Base-by-base conservation (phyloP, 164 flowering plant species). In the Protea cynaroides region DNA sequence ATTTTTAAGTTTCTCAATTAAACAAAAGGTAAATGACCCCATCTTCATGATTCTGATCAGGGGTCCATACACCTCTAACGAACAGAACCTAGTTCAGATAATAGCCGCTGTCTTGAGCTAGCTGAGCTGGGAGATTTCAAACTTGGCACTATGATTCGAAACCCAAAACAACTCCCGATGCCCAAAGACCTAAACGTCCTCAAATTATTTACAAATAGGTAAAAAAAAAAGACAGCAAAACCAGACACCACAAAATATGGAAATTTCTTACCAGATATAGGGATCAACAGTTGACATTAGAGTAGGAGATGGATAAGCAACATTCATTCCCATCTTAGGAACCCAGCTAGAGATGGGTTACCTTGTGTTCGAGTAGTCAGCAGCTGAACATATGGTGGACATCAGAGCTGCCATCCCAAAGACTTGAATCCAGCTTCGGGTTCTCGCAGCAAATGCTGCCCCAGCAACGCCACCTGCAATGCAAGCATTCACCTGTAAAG, bases 381-480 rank as follows among this genome's bases (percentile, higher is more conserved):
- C 80, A 13, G 80, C 86, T 58, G 78, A 79, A 67, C 82, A 69
- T 49, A 83, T 66, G 61, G 74, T 74, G 38, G 95, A 80, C 25
- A 83, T 67, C 12, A 85, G 56, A 60, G 82, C 78, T 60, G 93
- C 82, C 69, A 76, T 75, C 37, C 75, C 79, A 64, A 78, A 65
- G 21, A 86, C 78, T 60, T 85, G 84, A 25, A 70, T 76, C 87
- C 78, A 84, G 65, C 78, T 82, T 40, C 89, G 76, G 49, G 88
- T 79, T 71, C 83, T 77, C 50, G 83, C 83, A 67, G 90, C 93
- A 63, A 86, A 53, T 59, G 76, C 82, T 13, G 90, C 91, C 14
- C 98, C 95, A 25, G 86, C 83, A 18, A 85, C 68, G 64, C 80
- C 89, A 19, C 98, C 98, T 0, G 86, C 96, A 74, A 84, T 62